phyloP scores from a whole-genome alignment of 768 basidiomycete genomes.

The Hericium erinaceus region DNA sequence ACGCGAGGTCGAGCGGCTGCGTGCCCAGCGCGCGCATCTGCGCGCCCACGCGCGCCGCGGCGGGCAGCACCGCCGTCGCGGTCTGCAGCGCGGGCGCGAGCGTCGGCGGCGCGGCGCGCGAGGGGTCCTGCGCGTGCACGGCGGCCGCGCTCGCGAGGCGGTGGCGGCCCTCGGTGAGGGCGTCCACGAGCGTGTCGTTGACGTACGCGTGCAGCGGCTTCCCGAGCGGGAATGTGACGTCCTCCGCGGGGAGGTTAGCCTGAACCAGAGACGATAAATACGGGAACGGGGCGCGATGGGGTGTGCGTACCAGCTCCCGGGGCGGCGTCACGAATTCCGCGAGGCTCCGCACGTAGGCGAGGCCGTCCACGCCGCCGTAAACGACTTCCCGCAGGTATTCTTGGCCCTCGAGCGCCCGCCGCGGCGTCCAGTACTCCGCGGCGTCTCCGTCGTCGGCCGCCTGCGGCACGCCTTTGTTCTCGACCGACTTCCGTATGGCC shows the following conservation, averaged over 20 bases:
- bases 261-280: background rate
- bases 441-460: background rate
- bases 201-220: constrained; percentile 4
- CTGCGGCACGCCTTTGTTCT: background rate
- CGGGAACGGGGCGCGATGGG: background rate
- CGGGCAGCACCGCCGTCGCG: constrained; percentile 11
- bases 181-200: constrained; percentile 5
- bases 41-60: constrained; percentile 14
- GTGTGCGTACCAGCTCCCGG: background rate
- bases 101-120: background rate
- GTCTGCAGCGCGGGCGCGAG: constrained; percentile 1
- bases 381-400: constrained; percentile 66
- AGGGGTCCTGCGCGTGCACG: background rate
- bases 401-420: constrained; percentile 42
- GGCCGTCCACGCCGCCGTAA: constrained; percentile 69
- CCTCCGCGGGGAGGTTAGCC: background rate
- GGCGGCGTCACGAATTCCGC: constrained; percentile 54
- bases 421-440: background rate
- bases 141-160: constrained; percentile 2
- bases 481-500: background rate
- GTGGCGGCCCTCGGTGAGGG: constrained; percentile 10
- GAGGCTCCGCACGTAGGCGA: constrained; percentile 68
- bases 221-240: background rate
- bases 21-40: constrained; percentile 12
- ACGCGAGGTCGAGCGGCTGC: constrained; percentile 30